These are phyloP conservation scores for Rhizopogon vesiculosus DNA, from an alignment of 768 basidiomycete species.

Conservation along the genomic window DNA sequence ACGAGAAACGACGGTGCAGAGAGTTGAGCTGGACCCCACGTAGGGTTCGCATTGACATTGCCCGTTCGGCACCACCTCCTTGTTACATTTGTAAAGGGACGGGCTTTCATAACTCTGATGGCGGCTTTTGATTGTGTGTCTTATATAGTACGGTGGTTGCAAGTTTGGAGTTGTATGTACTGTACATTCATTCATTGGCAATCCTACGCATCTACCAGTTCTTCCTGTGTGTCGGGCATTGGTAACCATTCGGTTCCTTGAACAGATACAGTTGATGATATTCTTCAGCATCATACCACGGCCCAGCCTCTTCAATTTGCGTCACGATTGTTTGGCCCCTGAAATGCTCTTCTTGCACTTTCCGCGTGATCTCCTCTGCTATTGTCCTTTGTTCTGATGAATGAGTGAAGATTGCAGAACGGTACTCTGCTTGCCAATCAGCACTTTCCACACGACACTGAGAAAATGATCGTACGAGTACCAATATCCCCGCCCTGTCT, in stretches of 20 bases:
- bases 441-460: background rate
- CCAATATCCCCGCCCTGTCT: slow-evolving; percentile 76
- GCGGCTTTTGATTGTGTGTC: slow-evolving; percentile 27
- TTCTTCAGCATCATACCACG: slow-evolving; percentile 82
- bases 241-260: slow-evolving; percentile 84
- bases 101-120: slow-evolving; percentile 50
- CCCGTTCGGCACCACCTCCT: slow-evolving; percentile 60
- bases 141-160: background rate
- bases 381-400: slow-evolving; percentile 65
- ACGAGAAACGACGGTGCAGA: slow-evolving; percentile 53
- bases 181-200: background rate
- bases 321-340: slow-evolving; percentile 76
- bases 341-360: slow-evolving; percentile 83
- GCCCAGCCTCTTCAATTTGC: slow-evolving; percentile 58
- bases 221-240: slow-evolving; percentile 83
- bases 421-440: slow-evolving; percentile 60
- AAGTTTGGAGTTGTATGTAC: background rate
- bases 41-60: slow-evolving; percentile 52
- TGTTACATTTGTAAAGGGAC: slow-evolving; percentile 57
- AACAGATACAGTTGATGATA: slow-evolving; percentile 80
- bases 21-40: slow-evolving; percentile 48
- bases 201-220: slow-evolving; percentile 55
- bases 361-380: slow-evolving; percentile 73
- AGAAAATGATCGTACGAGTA: slow-evolving; percentile 50
- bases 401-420: slow-evolving; percentile 86